These are phyloP conservation scores for Golubevia sp. DNA, from an alignment of 1,284 basidiomycete species.

Conservation along the genomic window DNA sequence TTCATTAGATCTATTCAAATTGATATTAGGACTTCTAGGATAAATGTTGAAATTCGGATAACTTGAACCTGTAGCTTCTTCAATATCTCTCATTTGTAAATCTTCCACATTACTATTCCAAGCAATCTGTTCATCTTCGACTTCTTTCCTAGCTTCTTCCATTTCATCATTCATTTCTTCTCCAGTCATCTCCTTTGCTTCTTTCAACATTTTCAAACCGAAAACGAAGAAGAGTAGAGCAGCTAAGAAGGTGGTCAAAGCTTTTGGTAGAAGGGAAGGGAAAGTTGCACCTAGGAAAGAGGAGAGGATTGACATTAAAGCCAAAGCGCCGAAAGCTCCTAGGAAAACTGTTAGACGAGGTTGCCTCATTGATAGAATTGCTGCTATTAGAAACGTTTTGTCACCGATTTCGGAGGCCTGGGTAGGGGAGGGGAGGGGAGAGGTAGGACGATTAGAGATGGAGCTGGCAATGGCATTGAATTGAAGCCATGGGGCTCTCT, in stretches of 20 bases:
- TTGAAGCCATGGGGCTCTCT: too few species aligned
- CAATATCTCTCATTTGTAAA: constrained; percentile 21
- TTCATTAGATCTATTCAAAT: too few species aligned
- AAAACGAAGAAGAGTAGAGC: constrained; percentile 51
- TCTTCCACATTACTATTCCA: constrained; percentile 15
- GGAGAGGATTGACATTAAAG: constrained; percentile 57
- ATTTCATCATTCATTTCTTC: constrained; percentile 56
- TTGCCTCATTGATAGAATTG: constrained; percentile 59
- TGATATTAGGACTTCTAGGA: background rate
- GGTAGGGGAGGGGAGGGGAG: too few species aligned
- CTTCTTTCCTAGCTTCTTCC: constrained; percentile 54
- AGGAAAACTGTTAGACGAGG: constrained; percentile 37
- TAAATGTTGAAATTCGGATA: background rate
- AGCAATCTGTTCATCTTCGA: constrained; percentile 37
- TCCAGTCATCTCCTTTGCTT: constrained; percentile 40
- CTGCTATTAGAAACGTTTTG: constrained; percentile 58
- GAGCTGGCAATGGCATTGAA: too few species aligned
- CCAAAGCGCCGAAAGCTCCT: constrained; percentile 49
- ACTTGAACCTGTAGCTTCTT: constrained; percentile 13
- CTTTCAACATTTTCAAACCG: constrained; percentile 41
- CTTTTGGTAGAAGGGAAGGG: constrained; percentile 42
- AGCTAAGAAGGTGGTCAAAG: constrained; percentile 38
- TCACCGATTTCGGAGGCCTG: constrained; percentile 60
- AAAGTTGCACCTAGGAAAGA: constrained; percentile 52
- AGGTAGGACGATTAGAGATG: too few species aligned